phyloP scores from a whole-genome alignment of 2,329 filamentous ascomycete species.

The Phoma sp. region DNA sequence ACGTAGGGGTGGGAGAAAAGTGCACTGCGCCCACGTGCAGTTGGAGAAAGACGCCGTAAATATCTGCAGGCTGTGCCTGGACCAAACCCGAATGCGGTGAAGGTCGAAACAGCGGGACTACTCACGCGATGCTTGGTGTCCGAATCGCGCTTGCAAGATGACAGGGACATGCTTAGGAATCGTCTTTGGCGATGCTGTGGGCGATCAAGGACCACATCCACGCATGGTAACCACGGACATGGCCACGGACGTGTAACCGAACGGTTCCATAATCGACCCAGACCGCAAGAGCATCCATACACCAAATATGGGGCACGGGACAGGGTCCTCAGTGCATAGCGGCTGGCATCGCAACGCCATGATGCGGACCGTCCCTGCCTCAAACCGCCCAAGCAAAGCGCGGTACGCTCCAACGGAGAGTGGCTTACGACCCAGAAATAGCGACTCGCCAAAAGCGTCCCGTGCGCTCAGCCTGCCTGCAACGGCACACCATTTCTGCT shows the following conservation, averaged over 20 bases:
- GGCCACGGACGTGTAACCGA: constrained; percentile 43
- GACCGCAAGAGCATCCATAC: constrained; percentile 36
- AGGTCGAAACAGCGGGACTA: constrained; percentile 22
- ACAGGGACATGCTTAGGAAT: constrained; percentile 27
- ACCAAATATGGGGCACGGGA: constrained; percentile 38
- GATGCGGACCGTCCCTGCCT: constrained; percentile 48
- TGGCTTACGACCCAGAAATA: constrained; percentile 45
- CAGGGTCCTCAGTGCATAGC: constrained; percentile 22
- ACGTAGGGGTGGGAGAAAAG: constrained; percentile 31
- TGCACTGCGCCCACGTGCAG: constrained; percentile 39
- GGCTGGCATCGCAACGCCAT: constrained; percentile 34
- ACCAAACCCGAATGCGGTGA: constrained; percentile 34
- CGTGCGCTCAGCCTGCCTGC: constrained; percentile 41
- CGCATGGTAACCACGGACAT: constrained; percentile 45
- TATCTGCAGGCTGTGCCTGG: constrained; percentile 48
- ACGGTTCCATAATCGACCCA: constrained; percentile 42
- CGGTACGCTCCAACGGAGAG: constrained; percentile 36
- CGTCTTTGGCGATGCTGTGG: constrained; percentile 38
- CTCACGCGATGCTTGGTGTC: constrained; percentile 37
- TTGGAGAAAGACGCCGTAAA: constrained; percentile 44
- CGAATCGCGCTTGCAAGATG: constrained; percentile 31
- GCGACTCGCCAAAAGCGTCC: constrained; percentile 28
- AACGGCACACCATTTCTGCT: constrained; percentile 30
- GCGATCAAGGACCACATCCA: constrained; percentile 28
- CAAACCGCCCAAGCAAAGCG: constrained; percentile 30